Conservation (phyloP, 441 rosid species). For the Metrosideros polymorpha region DNA sequence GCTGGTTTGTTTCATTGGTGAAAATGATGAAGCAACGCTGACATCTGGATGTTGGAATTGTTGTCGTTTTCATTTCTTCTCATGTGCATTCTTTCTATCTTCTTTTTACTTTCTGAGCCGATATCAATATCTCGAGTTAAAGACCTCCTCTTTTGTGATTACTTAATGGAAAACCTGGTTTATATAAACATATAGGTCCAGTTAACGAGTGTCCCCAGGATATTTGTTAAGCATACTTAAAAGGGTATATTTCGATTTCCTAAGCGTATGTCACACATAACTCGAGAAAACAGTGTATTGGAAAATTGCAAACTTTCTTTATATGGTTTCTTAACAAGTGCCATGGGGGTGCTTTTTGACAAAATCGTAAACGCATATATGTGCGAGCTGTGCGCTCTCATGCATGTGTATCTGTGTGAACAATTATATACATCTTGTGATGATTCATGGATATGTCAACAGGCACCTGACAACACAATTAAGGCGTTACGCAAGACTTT, state of each 20-base stretch:
- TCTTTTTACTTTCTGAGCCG: background rate
- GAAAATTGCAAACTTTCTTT: background rate
- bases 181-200: background rate
- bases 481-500: background rate
- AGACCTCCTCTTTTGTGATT: background rate
- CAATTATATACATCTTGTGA: background rate
- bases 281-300: background rate
- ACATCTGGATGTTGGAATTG: background rate
- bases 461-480: background rate
- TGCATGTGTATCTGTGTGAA: background rate
- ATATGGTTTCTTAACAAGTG: background rate
- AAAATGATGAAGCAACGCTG: background rate
- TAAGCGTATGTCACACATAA: background rate
- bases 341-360: background rate
- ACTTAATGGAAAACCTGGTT: background rate
- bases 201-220: background rate
- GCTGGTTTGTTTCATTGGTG: background rate
- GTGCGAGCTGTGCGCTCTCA: background rate
- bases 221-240: background rate
- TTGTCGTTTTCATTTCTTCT: background rate
- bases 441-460: background rate
- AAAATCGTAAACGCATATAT: background rate
- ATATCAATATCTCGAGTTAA: background rate
- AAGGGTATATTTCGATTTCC: background rate
- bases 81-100: background rate